Evolutionary conservation across 2,329 filamentous ascomycete species (phyloP).

Genomic region (Fusarium sp.): DNA sequence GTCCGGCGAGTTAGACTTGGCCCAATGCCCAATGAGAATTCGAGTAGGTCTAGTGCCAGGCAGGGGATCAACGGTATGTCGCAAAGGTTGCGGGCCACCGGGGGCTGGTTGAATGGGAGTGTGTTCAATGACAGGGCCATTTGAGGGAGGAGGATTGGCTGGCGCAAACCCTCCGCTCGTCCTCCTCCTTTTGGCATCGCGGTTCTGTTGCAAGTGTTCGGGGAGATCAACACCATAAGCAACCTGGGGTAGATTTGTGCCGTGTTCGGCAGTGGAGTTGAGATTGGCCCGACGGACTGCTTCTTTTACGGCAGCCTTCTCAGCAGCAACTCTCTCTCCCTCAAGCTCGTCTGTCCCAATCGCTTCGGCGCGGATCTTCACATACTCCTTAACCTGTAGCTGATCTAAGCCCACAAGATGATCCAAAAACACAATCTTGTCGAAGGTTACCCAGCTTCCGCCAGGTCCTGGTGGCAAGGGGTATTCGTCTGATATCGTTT

Average conservation of each 20-base stretch:
- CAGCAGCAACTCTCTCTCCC: slow-evolving; percentile 50
- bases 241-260: slow-evolving; percentile 53
- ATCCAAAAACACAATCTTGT: slow-evolving; percentile 65
- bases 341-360: slow-evolving; percentile 52
- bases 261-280: slow-evolving; percentile 56
- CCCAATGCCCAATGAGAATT: slow-evolving; percentile 69
- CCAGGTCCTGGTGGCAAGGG: slow-evolving; percentile 66
- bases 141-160: slow-evolving; percentile 44
- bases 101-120: slow-evolving; percentile 34
- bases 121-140: slow-evolving; percentile 34
- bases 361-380: slow-evolving; percentile 60
- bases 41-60: slow-evolving; percentile 64
- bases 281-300: slow-evolving; percentile 56
- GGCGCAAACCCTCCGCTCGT: slow-evolving; percentile 50
- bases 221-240: slow-evolving; percentile 63
- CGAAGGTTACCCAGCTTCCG: slow-evolving; percentile 72
- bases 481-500: slow-evolving; percentile 56
- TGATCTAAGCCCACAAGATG: slow-evolving; percentile 66
- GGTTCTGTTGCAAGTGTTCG: slow-evolving; percentile 51
- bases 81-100: slow-evolving; percentile 32
- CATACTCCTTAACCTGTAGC: slow-evolving; percentile 69
- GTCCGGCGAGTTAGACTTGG: slow-evolving; percentile 58
- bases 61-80: slow-evolving; percentile 51
- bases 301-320: slow-evolving; percentile 56
- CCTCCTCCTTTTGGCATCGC: slow-evolving; percentile 60